Percentiles rank a stretch among this genome's conserved stretches.
Conservation (phyloP, 352 stramenopile genomes). For the Phytophthora sp. region DNA sequence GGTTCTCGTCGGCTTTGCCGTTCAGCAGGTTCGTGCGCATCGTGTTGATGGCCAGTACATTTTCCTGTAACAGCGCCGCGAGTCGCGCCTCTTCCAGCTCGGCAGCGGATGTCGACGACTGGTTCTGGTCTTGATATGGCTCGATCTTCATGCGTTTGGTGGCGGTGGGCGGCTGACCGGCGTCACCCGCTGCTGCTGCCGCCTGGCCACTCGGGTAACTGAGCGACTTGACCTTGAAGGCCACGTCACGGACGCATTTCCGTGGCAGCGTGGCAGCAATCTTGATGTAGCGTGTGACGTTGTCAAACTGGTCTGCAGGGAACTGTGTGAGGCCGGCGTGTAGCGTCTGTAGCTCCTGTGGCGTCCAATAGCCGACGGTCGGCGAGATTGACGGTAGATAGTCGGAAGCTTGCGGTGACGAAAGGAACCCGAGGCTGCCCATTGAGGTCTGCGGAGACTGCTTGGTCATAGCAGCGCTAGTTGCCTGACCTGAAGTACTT, state of each 20-base stretch:
- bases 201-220: conserved; percentile 29
- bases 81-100: conserved; percentile 59
- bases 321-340: conserved; percentile 64
- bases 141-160: conserved; percentile 74
- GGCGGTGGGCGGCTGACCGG: conserved; percentile 22
- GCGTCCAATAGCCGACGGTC: conserved; percentile 64
- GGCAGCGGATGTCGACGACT: conserved; percentile 18
- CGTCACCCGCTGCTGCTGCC: conserved; percentile 9
- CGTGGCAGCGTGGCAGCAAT: conserved; percentile 68
- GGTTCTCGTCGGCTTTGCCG: conserved; percentile 61
- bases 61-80: conserved; percentile 67
- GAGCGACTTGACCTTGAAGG: conserved; percentile 66
- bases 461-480: conserved; percentile 19
- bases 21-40: conserved; percentile 77
- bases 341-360: conserved; percentile 71
- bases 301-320: conserved; percentile 66
- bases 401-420: conserved; percentile 34
- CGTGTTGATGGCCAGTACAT: conserved; percentile 61
- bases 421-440: conserved; percentile 26
- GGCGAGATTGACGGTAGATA: conserved; percentile 66
- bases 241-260: conserved; percentile 81
- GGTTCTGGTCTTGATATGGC: conserved; percentile 43
- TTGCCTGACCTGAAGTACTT: not conserved
- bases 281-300: conserved; percentile 87
- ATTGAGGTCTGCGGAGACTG: conserved; percentile 20